Percentiles rank a stretch among this genome's conserved stretches.
phyloP scores from a whole-genome alignment of 768 basidiomycete species.

The Naganishia friedmannii region DNA sequence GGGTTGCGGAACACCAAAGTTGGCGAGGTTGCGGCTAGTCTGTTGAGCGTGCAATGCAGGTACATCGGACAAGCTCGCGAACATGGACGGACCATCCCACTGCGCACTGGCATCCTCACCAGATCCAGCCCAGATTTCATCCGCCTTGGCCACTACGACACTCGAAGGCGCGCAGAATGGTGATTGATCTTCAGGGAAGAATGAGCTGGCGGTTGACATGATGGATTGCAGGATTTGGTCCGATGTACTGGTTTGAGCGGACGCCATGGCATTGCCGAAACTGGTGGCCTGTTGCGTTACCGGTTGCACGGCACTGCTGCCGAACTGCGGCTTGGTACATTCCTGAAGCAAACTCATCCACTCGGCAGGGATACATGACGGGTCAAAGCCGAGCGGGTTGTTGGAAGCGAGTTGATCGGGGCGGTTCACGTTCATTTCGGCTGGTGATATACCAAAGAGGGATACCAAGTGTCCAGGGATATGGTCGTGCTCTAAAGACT shows the following conservation, averaged over 20 bases:
- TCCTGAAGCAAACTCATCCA: not conserved
- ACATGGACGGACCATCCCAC: conserved; percentile 16
- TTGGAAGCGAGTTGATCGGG: not conserved
- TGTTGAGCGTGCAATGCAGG: conserved; percentile 21
- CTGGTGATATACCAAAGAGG: conserved; percentile 10
- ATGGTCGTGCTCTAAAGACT: conserved; percentile 17
- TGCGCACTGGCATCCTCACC: not conserved
- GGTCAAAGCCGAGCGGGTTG: not conserved
- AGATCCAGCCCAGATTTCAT: conserved; percentile 9
- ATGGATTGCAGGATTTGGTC: conserved; percentile 16
- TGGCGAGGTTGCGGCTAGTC: not conserved
- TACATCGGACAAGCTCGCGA: conserved; percentile 20
- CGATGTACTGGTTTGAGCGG: conserved; percentile 3
- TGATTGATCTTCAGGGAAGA: conserved; percentile 19
- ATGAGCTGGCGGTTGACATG: conserved; percentile 11
- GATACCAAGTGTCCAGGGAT: conserved; percentile 15
- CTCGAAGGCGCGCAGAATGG: conserved; percentile 17
- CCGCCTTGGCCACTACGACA: not conserved
- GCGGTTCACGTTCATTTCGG: not conserved
- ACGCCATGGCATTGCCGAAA: not conserved
- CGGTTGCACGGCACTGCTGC: not conserved
- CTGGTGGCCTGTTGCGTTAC: not conserved
- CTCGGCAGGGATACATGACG: not conserved
- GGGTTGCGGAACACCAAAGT: not conserved
- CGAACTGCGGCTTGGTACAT: not conserved